Percentiles rank a stretch among this genome's conserved stretches.
Conservation (phyloP, 306 rosid genomes). For the Ochetophila trinervis region DNA sequence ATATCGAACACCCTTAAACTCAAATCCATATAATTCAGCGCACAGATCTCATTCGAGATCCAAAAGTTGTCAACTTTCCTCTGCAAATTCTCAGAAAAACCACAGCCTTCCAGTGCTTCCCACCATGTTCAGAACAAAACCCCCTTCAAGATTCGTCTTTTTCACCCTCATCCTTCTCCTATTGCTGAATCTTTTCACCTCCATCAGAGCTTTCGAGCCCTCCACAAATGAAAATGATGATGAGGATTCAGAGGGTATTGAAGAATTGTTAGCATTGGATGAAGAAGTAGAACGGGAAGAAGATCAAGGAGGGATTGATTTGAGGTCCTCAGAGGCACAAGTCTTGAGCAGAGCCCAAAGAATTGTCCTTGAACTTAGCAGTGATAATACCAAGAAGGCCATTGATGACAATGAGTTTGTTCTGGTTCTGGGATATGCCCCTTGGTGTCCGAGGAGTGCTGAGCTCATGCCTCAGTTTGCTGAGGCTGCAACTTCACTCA, state of each 20-base stretch:
- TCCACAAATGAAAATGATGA: slow-evolving; percentile 34
- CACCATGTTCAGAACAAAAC: slow-evolving; percentile 42
- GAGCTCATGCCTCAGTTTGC: slow-evolving; percentile 97
- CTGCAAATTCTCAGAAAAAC: slow-evolving; percentile 9
- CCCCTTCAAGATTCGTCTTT: slow-evolving; percentile 47
- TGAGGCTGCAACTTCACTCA: slow-evolving; percentile 77
- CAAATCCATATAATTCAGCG: not conserved
- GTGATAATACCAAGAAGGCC: slow-evolving; percentile 62
- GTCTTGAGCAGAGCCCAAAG: slow-evolving; percentile 79
- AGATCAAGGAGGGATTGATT: slow-evolving; percentile 26
- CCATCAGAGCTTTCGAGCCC: slow-evolving; percentile 41
- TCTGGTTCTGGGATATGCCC: slow-evolving; percentile 85
- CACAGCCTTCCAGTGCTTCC: not conserved
- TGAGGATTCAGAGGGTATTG: slow-evolving; percentile 55
- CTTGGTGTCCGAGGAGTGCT: slow-evolving; percentile 96
- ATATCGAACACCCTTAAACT: slow-evolving; percentile 15
- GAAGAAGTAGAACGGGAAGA: slow-evolving; percentile 49
- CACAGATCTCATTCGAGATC: slow-evolving; percentile 44
- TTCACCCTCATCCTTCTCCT: slow-evolving; percentile 54
- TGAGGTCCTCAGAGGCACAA: slow-evolving; percentile 73
- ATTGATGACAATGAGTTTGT: slow-evolving; percentile 66
- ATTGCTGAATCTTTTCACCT: slow-evolving; percentile 23
- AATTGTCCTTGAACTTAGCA: slow-evolving; percentile 74
- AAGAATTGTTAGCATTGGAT: slow-evolving; percentile 75
- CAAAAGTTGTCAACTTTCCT: slow-evolving; percentile 9